Conservation (phyloP, 1,284 basidiomycete genomes). For the Pseudozyma tsukubaensis region DNA sequence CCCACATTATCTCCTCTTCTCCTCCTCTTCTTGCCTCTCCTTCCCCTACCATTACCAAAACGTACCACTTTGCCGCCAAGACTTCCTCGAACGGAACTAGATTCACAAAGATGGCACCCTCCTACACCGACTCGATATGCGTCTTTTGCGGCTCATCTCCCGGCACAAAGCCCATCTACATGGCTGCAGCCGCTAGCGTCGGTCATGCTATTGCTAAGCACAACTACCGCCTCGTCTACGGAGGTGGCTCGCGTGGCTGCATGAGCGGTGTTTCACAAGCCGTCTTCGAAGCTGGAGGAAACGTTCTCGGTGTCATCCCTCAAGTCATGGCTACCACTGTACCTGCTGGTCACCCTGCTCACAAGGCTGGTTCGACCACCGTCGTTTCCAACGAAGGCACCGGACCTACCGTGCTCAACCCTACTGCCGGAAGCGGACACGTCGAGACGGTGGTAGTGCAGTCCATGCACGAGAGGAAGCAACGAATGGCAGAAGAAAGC, state of each 20-base stretch:
- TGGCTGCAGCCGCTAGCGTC: constrained; percentile 73
- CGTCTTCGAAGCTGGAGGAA: constrained; percentile 77
- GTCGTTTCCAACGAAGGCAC: constrained; percentile 51
- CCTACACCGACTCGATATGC: constrained; percentile 57
- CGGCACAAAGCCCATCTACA: constrained; percentile 58
- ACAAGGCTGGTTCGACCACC: constrained; percentile 16
- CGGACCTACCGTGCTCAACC: constrained; percentile 64
- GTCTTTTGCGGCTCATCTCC: constrained; percentile 68
- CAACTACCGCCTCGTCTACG: constrained; percentile 82
- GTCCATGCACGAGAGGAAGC: constrained; percentile 92
- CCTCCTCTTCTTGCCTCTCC: background rate
- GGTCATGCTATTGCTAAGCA: constrained; percentile 78
- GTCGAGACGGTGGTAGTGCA: constrained; percentile 72
- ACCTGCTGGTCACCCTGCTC: constrained; percentile 52
- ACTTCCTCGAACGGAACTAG: background rate
- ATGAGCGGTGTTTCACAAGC: constrained; percentile 87
- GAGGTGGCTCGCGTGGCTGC: constrained; percentile 83
- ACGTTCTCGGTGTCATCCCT: constrained; percentile 84
- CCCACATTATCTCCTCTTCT: background rate
- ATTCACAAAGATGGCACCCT: constrained; percentile 16
- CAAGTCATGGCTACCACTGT: constrained; percentile 75
- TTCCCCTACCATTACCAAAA: background rate
- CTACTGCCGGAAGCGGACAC: constrained; percentile 19
- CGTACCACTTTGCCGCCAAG: background rate
- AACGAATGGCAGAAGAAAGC: constrained; percentile 83